Evolutionary conservation across 2,329 filamentous ascomycete genomes (phyloP), one percentile per base, ranked within the genome.

Genomic region (Pestalotiopsis fici): DNA sequence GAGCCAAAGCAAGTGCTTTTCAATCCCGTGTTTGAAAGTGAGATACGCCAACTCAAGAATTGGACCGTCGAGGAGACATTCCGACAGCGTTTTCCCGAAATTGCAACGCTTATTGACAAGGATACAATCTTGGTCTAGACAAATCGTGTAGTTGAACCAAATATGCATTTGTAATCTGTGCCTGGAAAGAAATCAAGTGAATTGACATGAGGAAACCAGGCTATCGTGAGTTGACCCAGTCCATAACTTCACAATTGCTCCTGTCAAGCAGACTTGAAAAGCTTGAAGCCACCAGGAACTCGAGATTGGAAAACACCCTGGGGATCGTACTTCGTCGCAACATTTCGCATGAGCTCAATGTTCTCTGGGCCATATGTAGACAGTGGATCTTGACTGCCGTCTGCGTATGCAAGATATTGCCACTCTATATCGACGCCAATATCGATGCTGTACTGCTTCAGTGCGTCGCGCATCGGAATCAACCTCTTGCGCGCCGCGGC

Each of bases 221-320:
- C 11, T 11, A 35, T 35, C 31, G 11, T n/a, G 11, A 1, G 31
- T 11, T 11, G 31, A 9, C 4, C 6, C 11, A 35, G 5, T 6
- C 31, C 6, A 35, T 6, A 11, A 35, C 31, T 2, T 7, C 4
- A 6, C 7, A 35, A 11, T 35, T 2, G 11, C 31, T 35, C 31
- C 5, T 35, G 6, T 37, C 28, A 37, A 15, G 23, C 60, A 28
- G 65, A 59, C 23, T 43, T 37, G 11, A 63, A 60, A 35, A 81
- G 71, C 75, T 80, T 82, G 66, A 81, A 81, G 15, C 79, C 79
- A 35, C 79, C 78, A 3, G 76, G 78, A 69, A 79, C 76, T 56
- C 77, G 65, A 15, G 65, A 74, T 74, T 82, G 79, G 65, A 80
- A 82, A 9, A 81, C 72, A 5, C 73, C 73, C 1, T 72, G 39